These are phyloP conservation scores for Globisporangium canariense DNA, from an alignment of 352 stramenopile species.

Conservation along the genomic window DNA sequence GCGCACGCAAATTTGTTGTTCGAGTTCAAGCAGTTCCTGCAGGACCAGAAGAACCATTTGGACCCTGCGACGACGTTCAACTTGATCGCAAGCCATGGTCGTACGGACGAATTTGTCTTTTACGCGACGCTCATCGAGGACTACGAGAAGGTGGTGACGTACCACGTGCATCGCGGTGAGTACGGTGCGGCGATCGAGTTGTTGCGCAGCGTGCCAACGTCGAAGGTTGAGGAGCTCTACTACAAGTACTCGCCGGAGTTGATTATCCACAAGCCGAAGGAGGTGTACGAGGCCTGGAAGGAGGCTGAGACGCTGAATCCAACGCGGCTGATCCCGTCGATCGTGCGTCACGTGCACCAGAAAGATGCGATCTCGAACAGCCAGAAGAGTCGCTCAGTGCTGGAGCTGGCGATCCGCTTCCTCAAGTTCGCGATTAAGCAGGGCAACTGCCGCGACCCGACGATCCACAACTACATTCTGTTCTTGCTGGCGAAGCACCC, in stretches of 20 bases:
- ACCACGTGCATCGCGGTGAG: conserved; percentile 89
- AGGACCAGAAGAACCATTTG: conserved; percentile 84
- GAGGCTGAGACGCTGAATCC: conserved; percentile 88
- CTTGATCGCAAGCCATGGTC: conserved; percentile 89
- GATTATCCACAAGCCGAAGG: conserved; percentile 89
- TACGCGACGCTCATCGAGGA: conserved; percentile 93
- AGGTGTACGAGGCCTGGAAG: conserved; percentile 91
- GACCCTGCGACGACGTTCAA: conserved; percentile 91
- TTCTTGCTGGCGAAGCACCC: conserved; percentile 89
- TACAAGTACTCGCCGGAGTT: conserved; percentile 94
- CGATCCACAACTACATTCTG: conserved; percentile 93
- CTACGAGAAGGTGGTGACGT: conserved; percentile 92
- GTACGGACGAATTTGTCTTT: conserved; percentile 90
- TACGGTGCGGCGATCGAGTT: conserved; percentile 89
- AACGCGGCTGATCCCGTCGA: conserved; percentile 90
- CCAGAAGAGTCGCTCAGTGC: conserved; percentile 62
- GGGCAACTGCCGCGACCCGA: conserved; percentile 78
- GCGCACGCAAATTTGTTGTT: conserved; percentile 82
- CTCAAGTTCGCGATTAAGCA: conserved; percentile 93
- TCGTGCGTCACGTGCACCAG: conserved; percentile 89
- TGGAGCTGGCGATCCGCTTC: conserved; percentile 91
- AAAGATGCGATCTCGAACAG: conserved; percentile 40
- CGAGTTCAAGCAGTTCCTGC: conserved; percentile 92
- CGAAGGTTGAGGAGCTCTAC: conserved; percentile 91
- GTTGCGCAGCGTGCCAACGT: conserved; percentile 83